These are phyloP conservation scores for Leccinum variicolor DNA, from an alignment of 768 basidiomycete genomes.

Conservation along the genomic window DNA sequence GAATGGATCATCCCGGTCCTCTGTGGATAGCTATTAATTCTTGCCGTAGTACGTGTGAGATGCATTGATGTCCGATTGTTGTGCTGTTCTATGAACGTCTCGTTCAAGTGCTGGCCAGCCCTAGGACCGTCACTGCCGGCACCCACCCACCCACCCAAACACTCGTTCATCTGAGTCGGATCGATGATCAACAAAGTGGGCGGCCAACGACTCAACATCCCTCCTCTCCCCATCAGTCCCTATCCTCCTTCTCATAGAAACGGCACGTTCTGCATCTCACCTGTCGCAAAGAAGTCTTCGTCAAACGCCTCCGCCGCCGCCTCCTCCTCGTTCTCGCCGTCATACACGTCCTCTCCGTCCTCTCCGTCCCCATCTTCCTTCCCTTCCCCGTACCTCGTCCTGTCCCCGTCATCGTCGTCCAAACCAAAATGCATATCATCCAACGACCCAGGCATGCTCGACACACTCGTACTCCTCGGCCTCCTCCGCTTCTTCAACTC, in stretches of 20 bases:
- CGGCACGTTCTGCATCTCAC: conserved; percentile 79
- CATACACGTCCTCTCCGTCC: conserved; percentile 31
- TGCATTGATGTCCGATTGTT: conserved; percentile 1
- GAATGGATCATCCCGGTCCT: neutral
- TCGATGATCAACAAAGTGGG: neutral
- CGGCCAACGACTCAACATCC: neutral
- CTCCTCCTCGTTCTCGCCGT: conserved; percentile 51
- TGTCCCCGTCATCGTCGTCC: conserved; percentile 45
- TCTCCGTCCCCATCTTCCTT: conserved; percentile 31
- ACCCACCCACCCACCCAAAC: neutral
- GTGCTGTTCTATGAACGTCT: neutral
- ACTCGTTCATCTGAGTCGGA: neutral
- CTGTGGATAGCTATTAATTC: neutral
- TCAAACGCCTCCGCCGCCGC: conserved; percentile 74
- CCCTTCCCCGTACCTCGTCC: conserved; percentile 22
- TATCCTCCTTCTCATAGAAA: conserved; percentile 42
- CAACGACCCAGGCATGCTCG: conserved; percentile 85
- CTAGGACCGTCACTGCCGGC: neutral
- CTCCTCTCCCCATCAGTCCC: neutral
- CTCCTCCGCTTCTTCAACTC: conserved; percentile 38
- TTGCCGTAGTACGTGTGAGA: neutral
- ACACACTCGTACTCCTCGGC: conserved; percentile 59
- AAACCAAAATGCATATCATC: conserved; percentile 58
- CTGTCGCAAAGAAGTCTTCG: conserved; percentile 74
- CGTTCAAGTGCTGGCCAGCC: neutral